phyloP scores from a whole-genome alignment of 2,329 filamentous ascomycete species.

The Atkinsonella hypoxylon region DNA sequence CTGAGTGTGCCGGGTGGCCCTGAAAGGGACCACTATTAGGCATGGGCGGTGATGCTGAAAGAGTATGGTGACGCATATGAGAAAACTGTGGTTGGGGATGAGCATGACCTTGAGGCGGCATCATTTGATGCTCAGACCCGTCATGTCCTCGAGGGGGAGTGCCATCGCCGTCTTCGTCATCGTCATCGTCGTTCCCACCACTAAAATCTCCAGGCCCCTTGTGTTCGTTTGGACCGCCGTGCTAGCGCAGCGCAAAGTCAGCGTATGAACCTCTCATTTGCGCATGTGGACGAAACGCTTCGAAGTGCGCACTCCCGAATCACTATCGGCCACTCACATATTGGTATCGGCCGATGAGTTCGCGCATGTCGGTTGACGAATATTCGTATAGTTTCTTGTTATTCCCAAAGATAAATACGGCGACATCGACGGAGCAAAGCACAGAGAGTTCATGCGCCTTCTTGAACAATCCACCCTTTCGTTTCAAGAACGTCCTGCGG shows the following conservation, averaged over 20 bases:
- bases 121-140: slow-evolving; percentile 43
- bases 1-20: slow-evolving; percentile 29
- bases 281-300: no score
- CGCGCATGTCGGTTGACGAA: slow-evolving; percentile 85
- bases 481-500: slow-evolving; percentile 85
- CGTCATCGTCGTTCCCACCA: slow-evolving; percentile 77
- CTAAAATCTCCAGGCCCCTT: slow-evolving; percentile 91
- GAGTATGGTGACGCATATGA: slow-evolving; percentile 70
- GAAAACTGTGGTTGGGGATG: slow-evolving; percentile 51
- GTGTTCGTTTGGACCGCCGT: slow-evolving; percentile 86
- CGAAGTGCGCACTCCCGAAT: no score
- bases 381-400: slow-evolving; percentile 99
- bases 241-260: slow-evolving; percentile 38
- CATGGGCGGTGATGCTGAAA: slow-evolving; percentile 81
- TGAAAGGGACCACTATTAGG: slow-evolving; percentile 62
- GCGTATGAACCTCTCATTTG: background rate
- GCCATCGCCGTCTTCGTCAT: slow-evolving; percentile 58
- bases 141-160: slow-evolving; percentile 59
- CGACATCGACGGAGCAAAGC: slow-evolving; percentile 94
- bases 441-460: slow-evolving; percentile 98
- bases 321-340: slow-evolving; percentile 53
- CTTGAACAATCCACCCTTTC: slow-evolving; percentile 97
- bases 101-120: slow-evolving; percentile 59
- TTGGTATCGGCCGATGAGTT: slow-evolving; percentile 78
- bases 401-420: slow-evolving; percentile 95